phyloP scores from a whole-genome alignment of 2,329 filamentous ascomycete species.

The Ophiostoma sp. region DNA sequence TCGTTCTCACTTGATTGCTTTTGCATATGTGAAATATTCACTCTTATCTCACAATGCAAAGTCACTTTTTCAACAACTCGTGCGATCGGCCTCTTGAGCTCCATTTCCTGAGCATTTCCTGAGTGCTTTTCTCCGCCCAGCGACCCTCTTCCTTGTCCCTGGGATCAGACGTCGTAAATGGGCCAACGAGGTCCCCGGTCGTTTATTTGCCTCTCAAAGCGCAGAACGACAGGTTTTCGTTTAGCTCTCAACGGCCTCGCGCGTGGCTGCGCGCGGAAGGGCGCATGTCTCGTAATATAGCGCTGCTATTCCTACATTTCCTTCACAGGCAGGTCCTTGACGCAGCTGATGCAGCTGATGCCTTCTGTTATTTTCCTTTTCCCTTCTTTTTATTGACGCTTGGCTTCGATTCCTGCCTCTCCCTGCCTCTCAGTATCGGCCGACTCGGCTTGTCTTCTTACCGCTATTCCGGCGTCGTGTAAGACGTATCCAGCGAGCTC shows the following conservation, averaged over 20 bases:
- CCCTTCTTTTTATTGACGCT: too few species aligned
- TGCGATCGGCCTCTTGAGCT: background rate
- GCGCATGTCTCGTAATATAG: background rate
- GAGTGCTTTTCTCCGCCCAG: background rate
- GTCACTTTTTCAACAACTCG: too few species aligned
- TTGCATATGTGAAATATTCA: background rate
- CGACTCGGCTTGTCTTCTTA: too few species aligned
- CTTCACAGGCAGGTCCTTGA: too few species aligned
- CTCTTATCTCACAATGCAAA: background rate
- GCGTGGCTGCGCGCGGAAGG: slow-evolving; percentile 4
- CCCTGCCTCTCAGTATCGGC: too few species aligned
- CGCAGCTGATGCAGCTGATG: too few species aligned
- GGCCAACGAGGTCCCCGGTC: slow-evolving; percentile 14
- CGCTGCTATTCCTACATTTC: background rate
- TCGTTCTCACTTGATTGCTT: background rate
- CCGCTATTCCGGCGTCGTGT: too few species aligned
- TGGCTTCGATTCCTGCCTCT: too few species aligned
- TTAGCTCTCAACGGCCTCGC: background rate
- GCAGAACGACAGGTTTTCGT: background rate
- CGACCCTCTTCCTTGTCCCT: background rate
- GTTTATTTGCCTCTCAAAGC: slow-evolving; percentile 1
- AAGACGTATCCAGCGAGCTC: too few species aligned
- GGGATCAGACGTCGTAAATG: slow-evolving; percentile 5
- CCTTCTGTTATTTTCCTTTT: too few species aligned
- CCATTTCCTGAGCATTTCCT: slow-evolving; percentile 1